phyloP scores from a whole-genome alignment of 2,329 filamentous ascomycete species.

The Ophiognomonia clavigignenti-juglandacearum region DNA sequence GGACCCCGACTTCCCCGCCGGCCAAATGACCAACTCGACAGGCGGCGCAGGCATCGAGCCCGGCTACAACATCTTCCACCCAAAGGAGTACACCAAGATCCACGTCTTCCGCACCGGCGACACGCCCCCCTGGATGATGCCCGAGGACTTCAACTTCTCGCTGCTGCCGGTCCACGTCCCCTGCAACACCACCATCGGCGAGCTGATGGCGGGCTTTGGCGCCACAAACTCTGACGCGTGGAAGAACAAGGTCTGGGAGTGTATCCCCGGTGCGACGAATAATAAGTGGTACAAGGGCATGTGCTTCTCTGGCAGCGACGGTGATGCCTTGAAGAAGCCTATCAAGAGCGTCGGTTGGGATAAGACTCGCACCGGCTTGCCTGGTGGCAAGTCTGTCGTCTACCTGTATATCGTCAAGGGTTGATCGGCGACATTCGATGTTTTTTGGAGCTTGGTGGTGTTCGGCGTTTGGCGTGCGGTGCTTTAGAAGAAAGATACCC shows the following conservation, averaged over 20 bases:
- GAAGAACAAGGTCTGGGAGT: slow-evolving; percentile 55
- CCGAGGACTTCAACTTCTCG: slow-evolving; percentile 40
- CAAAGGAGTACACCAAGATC: slow-evolving; percentile 51
- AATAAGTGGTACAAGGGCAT: slow-evolving; percentile 57
- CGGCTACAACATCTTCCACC: slow-evolving; percentile 61
- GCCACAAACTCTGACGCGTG: slow-evolving; percentile 43
- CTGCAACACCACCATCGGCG: slow-evolving; percentile 44
- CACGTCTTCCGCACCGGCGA: slow-evolving; percentile 48
- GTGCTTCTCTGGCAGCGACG: slow-evolving; percentile 44
- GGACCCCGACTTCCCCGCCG: slow-evolving; percentile 42
- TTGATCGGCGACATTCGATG: slow-evolving; percentile 21
- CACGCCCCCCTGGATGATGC: slow-evolving; percentile 49
- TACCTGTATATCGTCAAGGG: slow-evolving; percentile 56
- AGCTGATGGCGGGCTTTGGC: slow-evolving; percentile 56
- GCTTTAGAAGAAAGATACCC: background rate
- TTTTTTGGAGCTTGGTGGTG: background rate
- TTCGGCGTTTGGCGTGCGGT: background rate
- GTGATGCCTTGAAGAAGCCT: slow-evolving; percentile 41
- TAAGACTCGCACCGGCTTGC: slow-evolving; percentile 39
- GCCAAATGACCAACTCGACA: slow-evolving; percentile 51
- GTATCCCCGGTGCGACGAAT: slow-evolving; percentile 47
- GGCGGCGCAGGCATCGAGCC: slow-evolving; percentile 55
- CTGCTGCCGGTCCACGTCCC: slow-evolving; percentile 54
- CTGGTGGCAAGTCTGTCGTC: slow-evolving; percentile 48
- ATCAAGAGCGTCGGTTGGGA: slow-evolving; percentile 59